Percentiles rank a stretch among this genome's conserved stretches.
Evolutionary conservation across 129 eudicot genomes (phyloP).

Genomic region (Solidago caesia): DNA sequence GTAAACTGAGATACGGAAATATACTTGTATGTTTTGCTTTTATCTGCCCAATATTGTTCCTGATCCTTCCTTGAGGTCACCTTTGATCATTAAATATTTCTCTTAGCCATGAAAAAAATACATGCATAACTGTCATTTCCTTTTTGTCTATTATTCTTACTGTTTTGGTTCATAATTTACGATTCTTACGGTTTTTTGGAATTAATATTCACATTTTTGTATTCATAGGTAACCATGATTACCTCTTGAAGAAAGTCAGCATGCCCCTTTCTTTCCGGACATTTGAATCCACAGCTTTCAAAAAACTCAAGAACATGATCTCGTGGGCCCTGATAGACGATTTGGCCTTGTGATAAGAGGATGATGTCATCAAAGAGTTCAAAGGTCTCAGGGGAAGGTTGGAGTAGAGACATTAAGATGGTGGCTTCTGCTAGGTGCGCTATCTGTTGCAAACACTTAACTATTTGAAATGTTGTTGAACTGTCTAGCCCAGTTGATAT

Average conservation of each 20-base stretch:
- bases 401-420: slow-evolving; percentile 84
- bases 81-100: slow-evolving; percentile 24
- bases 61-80: slow-evolving; percentile 96
- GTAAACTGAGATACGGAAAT: slow-evolving; percentile 68
- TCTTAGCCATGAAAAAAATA: too few species aligned
- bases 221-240: neutral
- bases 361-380: slow-evolving; percentile 85
- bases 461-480: slow-evolving; percentile 92
- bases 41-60: slow-evolving; percentile 86
- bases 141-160: too few species aligned
- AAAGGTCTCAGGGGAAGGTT: slow-evolving; percentile 95
- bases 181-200: neutral
- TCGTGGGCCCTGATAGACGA: slow-evolving; percentile 88
- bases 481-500: slow-evolving; percentile 97
- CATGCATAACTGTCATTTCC: too few species aligned
- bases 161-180: neutral
- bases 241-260: slow-evolving; percentile 99
- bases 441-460: slow-evolving; percentile 88
- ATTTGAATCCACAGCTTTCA: slow-evolving; percentile 71
- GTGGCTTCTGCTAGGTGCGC: slow-evolving; percentile 74
- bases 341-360: slow-evolving; percentile 79
- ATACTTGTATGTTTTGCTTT: slow-evolving; percentile 55
- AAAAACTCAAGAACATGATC: slow-evolving; percentile 74
- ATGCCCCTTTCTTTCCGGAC: slow-evolving; percentile 82
- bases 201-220: neutral